A percentile compares a stretch with the other conserved stretches of the same genome.
Evolutionary conservation across 306 rosid genomes (phyloP).

Genomic region (Astragalus glycyphyllos): DNA sequence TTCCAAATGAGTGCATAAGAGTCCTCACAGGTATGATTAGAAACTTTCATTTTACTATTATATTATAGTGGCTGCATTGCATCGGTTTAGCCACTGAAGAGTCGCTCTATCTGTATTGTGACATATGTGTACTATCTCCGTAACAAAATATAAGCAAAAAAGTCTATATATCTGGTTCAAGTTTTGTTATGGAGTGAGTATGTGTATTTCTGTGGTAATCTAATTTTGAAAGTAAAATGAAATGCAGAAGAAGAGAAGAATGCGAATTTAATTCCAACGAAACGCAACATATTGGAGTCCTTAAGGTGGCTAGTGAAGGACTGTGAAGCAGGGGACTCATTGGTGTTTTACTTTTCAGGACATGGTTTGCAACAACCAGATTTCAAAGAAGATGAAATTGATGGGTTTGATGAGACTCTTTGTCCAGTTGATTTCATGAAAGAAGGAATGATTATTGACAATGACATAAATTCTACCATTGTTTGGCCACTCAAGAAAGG

Average conservation of each 20-base stretch:
- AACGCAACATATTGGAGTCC: conserved; percentile 63
- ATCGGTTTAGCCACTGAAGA: too few relatives aligned
- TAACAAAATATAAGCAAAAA: too few relatives aligned
- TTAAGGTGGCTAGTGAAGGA: conserved; percentile 85
- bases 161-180: too few relatives aligned
- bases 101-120: too few relatives aligned
- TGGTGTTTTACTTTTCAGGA: conserved; percentile 92
- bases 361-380: conserved; percentile 78
- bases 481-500: conserved; percentile 75
- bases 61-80: not conserved
- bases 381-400: conserved; percentile 65
- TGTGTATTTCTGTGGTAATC: not conserved
- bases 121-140: too few relatives aligned
- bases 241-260: conserved; percentile 52
- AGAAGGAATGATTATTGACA: conserved; percentile 71
- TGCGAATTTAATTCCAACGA: conserved; percentile 56
- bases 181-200: too few relatives aligned
- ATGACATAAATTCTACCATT: conserved; percentile 64
- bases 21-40: conserved; percentile 69
- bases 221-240: conserved; percentile 1
- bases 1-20: conserved; percentile 54
- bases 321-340: conserved; percentile 59
- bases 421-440: conserved; percentile 70
- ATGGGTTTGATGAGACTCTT: conserved; percentile 74
- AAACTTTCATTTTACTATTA: conserved; percentile 5